Percentiles rank a stretch among this genome's conserved stretches.
Conservation (phyloP, 2,329 filamentous ascomycete species). For the Uncinocarpus reesii region DNA sequence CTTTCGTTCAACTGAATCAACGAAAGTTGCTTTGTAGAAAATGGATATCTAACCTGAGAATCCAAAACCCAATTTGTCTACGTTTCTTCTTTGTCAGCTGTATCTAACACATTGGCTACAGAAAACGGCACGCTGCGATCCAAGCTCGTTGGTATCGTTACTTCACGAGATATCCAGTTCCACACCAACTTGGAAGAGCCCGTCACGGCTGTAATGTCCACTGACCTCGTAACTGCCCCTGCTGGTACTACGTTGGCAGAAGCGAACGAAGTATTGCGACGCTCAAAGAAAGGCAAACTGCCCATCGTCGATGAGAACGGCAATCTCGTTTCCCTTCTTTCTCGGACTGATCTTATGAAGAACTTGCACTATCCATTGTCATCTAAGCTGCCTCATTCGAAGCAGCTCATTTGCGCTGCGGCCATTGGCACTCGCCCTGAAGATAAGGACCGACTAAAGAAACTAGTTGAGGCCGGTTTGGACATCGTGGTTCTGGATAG, state of each 20-base stretch:
- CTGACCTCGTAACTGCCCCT: constrained; percentile 77
- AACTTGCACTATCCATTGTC: constrained; percentile 94
- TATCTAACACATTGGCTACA: constrained; percentile 32
- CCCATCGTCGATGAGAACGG: constrained; percentile 76
- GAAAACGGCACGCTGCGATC: constrained; percentile 87
- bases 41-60: constrained; percentile 44
- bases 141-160: constrained; percentile 94
- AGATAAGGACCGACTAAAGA: constrained; percentile 75
- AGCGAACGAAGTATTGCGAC: constrained; percentile 84
- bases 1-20: constrained; percentile 99
- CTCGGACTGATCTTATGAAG: constrained; percentile 93
- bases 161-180: constrained; percentile 96
- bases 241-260: constrained; percentile 73
- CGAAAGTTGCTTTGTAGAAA: constrained; percentile 77
- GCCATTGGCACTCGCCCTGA: constrained; percentile 91
- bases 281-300: constrained; percentile 97
- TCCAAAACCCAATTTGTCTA: constrained; percentile 13
- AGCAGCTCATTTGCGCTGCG: constrained; percentile 92
- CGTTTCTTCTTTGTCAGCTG: constrained; percentile 9
- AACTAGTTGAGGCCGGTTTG: constrained; percentile 85
- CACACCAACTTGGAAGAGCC: constrained; percentile 62
- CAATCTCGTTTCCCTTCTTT: constrained; percentile 86
- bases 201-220: constrained; percentile 89
- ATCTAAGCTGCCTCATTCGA: constrained; percentile 91
- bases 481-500: constrained; percentile 94